Evolutionary conservation across 176 grass and related monocot species (phyloP).

Genomic region (Pontederia crassipes): DNA sequence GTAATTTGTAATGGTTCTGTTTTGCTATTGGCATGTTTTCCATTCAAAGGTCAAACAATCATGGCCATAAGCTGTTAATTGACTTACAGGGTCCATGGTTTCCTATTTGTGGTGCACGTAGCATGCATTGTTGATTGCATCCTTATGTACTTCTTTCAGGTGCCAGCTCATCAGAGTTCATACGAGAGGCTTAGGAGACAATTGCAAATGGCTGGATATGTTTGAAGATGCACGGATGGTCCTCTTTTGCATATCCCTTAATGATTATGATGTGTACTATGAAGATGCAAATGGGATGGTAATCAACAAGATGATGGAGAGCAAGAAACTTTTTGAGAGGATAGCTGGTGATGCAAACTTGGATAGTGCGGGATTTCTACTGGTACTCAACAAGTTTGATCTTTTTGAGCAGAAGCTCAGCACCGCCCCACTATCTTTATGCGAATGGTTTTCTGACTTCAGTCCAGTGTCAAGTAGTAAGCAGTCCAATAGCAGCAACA

Average conservation of each 20-base stretch:
- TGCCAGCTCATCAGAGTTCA: constrained; percentile 85
- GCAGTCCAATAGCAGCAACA: constrained; percentile 10
- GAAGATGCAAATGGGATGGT: constrained; percentile 38
- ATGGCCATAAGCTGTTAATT: no score
- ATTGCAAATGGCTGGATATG: constrained; percentile 89
- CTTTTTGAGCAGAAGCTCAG: constrained; percentile 72
- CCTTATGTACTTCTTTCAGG: constrained; percentile 16
- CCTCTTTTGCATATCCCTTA: constrained; percentile 62
- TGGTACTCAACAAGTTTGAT: constrained; percentile 82
- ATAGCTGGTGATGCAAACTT: constrained; percentile 46
- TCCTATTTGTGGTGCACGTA: no score
- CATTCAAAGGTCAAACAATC: no score
- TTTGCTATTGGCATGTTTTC: no score
- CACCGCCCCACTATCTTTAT: constrained; percentile 42
- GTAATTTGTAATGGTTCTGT: no score
- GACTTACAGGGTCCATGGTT: no score
- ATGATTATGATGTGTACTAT: constrained; percentile 60
- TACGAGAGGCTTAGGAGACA: constrained; percentile 50
- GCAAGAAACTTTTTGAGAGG: constrained; percentile 64
- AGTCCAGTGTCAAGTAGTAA: constrained; percentile 44
- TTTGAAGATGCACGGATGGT: constrained; percentile 78
- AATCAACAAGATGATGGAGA: constrained; percentile 86
- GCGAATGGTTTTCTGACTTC: constrained; percentile 72
- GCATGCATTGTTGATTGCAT: no score
- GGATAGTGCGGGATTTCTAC: constrained; percentile 46